phyloP scores from a whole-genome alignment of 768 basidiomycete species.

The Lactarius trivialis region DNA sequence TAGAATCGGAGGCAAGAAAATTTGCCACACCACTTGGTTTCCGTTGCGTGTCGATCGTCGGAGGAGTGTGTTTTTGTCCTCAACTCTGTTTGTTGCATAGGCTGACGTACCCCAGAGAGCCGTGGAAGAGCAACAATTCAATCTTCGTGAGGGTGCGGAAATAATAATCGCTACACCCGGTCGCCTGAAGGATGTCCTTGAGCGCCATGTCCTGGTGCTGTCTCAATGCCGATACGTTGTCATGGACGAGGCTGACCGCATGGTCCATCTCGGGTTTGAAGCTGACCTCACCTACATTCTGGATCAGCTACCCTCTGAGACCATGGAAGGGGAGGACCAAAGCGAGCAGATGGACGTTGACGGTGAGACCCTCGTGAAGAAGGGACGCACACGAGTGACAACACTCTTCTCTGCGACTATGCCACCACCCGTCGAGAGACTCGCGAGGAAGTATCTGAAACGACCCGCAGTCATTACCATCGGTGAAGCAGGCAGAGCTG shows the following conservation, averaged over 20 bases:
- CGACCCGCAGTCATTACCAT: slow-evolving; percentile 95
- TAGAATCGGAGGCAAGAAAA: slow-evolving; percentile 86
- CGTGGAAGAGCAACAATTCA: slow-evolving; percentile 97
- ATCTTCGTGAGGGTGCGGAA: slow-evolving; percentile 95
- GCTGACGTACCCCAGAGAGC: slow-evolving; percentile 48
- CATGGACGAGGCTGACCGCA: slow-evolving; percentile 99
- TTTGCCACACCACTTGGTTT: slow-evolving; percentile 88
- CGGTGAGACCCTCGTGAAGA: slow-evolving; percentile 56
- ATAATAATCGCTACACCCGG: slow-evolving; percentile 99
- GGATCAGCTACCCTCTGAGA: slow-evolving; percentile 81
- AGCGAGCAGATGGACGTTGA: slow-evolving; percentile 76
- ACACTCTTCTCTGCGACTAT: slow-evolving; percentile 98
- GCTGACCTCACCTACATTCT: slow-evolving; percentile 90
- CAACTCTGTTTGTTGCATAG: slow-evolving; percentile 17
- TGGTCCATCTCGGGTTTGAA: slow-evolving; percentile 98
- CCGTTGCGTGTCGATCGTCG: slow-evolving; percentile 95
- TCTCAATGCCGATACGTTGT: slow-evolving; percentile 98
- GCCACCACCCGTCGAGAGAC: slow-evolving; percentile 93
- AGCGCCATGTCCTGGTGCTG: slow-evolving; percentile 90
- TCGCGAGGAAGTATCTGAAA: slow-evolving; percentile 90
- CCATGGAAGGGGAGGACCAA: slow-evolving; percentile 80
- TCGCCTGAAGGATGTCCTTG: slow-evolving; percentile 95
- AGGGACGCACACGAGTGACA: slow-evolving; percentile 83
- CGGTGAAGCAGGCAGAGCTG: slow-evolving; percentile 95
- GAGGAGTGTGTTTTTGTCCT: slow-evolving; percentile 59